Conservation (phyloP, 2,329 filamentous ascomycete genomes). For the Penicillium occitanis region DNA sequence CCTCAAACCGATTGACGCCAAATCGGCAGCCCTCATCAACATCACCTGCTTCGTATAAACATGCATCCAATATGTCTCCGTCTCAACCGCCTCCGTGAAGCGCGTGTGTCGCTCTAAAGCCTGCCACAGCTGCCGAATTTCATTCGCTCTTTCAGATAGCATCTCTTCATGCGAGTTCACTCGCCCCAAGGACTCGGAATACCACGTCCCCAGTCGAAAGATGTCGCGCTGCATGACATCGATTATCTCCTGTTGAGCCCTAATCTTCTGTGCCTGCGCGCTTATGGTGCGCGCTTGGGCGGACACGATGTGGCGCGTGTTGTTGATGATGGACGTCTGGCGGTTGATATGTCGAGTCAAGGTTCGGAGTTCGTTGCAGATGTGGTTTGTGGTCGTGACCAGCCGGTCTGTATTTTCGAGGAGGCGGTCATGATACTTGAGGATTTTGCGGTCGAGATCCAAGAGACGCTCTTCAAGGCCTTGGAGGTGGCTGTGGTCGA, state of each 20-base stretch:
- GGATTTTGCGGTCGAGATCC: not conserved
- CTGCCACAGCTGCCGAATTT: not conserved
- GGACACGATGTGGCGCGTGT: not conserved
- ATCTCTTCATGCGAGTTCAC: not conserved
- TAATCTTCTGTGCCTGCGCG: not conserved
- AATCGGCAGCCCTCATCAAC: not conserved
- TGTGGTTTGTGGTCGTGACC: not conserved
- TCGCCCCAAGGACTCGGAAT: not conserved
- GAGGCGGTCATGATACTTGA: not conserved
- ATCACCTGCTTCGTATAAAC: conserved; percentile 11
- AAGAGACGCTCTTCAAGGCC: not conserved
- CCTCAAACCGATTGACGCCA: not conserved
- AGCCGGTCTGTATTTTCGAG: conserved; percentile 4
- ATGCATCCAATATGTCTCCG: conserved; percentile 12
- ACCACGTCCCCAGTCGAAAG: not conserved
- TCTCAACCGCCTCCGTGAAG: not conserved
- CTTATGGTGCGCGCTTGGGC: conserved; percentile 9
- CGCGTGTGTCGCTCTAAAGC: not conserved
- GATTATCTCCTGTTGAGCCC: not conserved
- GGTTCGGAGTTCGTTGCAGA: not conserved
- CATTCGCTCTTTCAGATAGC: not conserved
- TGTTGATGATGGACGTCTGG: not conserved
- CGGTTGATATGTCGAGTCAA: not conserved
- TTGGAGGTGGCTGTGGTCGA: not conserved
- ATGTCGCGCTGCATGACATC: conserved; percentile 8